Conservation (phyloP, 495 filamentous ascomycete genomes). For the Aspergillus funiculosus region DNA sequence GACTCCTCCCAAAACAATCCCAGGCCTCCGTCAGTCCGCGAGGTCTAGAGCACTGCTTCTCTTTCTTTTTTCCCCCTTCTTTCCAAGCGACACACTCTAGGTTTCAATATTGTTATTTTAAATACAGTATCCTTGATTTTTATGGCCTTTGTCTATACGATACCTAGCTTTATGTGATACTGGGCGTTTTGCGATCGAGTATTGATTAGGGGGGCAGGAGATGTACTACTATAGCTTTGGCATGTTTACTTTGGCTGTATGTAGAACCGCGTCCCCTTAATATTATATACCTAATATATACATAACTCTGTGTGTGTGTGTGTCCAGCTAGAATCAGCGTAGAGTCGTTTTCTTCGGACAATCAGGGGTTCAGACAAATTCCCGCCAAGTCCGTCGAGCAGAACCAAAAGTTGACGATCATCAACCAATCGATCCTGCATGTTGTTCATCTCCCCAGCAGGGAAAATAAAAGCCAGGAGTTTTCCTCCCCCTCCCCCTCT, state of each 20-base stretch:
- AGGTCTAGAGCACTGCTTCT: conserved; percentile 25
- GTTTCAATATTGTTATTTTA: conserved; percentile 6
- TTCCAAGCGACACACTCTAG: background rate
- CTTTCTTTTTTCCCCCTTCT: background rate
- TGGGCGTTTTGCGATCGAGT: too few species aligned
- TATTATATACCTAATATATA: too few species aligned
- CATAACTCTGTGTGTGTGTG: too few species aligned
- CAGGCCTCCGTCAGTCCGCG: conserved; percentile 32
- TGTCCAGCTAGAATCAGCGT: too few species aligned
- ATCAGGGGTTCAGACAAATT: too few species aligned
- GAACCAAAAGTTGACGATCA: conserved; percentile 5
- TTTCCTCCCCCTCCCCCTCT: background rate
- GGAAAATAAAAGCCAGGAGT: background rate
- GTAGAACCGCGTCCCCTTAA: too few species aligned
- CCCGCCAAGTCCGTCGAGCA: conserved; percentile 11
- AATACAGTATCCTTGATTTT: conserved; percentile 5
- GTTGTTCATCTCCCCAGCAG: conserved; percentile 3
- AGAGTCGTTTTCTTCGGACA: too few species aligned
- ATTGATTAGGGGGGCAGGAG: too few species aligned
- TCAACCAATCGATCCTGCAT: conserved; percentile 13
- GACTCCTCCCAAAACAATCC: conserved; percentile 27
- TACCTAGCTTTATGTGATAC: too few species aligned
- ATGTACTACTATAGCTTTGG: too few species aligned
- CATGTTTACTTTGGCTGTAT: too few species aligned
- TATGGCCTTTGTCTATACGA: too few species aligned